phyloP scores from a whole-genome alignment of 768 basidiomycete genomes.

The Trametes cinnabarina region DNA sequence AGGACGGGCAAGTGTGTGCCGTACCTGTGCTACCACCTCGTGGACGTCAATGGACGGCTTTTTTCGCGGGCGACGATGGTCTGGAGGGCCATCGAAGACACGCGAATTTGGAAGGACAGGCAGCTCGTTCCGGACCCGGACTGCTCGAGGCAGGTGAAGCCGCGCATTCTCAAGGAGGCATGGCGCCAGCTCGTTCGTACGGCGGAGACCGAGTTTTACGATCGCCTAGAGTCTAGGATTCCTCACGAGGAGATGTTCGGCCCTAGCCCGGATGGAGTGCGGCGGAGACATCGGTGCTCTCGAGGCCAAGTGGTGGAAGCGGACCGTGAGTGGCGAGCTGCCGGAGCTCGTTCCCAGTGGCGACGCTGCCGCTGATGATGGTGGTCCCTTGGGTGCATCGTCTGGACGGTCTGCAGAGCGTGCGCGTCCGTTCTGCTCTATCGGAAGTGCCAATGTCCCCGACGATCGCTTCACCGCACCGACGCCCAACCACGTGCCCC shows the following conservation, averaged over 20 bases:
- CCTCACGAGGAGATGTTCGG: neutral
- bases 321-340: neutral
- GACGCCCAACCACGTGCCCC: no score
- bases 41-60: constrained; percentile 9
- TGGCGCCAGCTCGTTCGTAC: constrained; percentile 11
- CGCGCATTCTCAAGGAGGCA: constrained; percentile 10
- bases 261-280: neutral
- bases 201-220: constrained; percentile 6
- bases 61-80: constrained; percentile 17
- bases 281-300: constrained; percentile 4
- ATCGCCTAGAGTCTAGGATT: neutral
- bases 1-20: neutral
- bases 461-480: no score
- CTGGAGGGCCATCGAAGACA: constrained; percentile 15
- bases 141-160: neutral
- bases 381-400: no score
- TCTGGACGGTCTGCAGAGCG: neutral
- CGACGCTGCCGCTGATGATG: no score
- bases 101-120: neutral
- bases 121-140: neutral
- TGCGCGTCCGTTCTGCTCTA: neutral
- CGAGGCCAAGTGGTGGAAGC: constrained; percentile 5
- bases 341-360: no score
- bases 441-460: neutral
- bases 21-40: neutral